Conservation (phyloP, 2,329 filamentous ascomycete genomes). For the Colletotrichum sansevieriae region DNA sequence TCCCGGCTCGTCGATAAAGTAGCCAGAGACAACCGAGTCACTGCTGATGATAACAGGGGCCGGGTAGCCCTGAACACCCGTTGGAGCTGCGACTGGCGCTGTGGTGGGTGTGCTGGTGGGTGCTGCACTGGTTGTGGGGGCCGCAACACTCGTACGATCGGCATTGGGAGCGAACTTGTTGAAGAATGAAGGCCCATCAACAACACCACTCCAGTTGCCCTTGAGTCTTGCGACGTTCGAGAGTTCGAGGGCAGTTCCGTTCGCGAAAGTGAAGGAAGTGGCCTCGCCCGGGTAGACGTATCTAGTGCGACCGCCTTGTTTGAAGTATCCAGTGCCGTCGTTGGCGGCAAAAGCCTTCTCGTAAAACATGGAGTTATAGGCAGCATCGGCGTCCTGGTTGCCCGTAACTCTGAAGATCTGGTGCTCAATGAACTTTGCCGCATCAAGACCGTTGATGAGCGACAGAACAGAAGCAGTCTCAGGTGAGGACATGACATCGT, state of each 20-base stretch:
- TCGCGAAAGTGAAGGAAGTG: slow-evolving; percentile 52
- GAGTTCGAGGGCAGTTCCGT: slow-evolving; percentile 49
- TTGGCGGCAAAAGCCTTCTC: slow-evolving; percentile 43
- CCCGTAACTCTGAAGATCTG: slow-evolving; percentile 38
- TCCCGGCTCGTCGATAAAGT: slow-evolving; percentile 51
- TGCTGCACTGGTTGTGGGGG: neutral
- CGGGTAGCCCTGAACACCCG: slow-evolving; percentile 44
- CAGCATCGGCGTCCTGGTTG: slow-evolving; percentile 46
- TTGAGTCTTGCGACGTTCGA: slow-evolving; percentile 49
- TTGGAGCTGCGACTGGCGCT: neutral
- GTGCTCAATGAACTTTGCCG: slow-evolving; percentile 44
- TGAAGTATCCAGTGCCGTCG: slow-evolving; percentile 47
- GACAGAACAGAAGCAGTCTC: slow-evolving; percentile 43
- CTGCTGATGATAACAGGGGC: slow-evolving; percentile 47
- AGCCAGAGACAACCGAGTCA: slow-evolving; percentile 47
- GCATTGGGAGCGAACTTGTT: slow-evolving; percentile 47
- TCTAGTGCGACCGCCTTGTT: slow-evolving; percentile 46
- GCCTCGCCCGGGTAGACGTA: slow-evolving; percentile 48
- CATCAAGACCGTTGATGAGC: slow-evolving; percentile 46
- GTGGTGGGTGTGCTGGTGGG: neutral
- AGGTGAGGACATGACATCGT: slow-evolving; percentile 48
- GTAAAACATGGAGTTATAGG: slow-evolving; percentile 56
- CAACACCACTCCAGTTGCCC: slow-evolving; percentile 47
- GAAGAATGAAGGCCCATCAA: slow-evolving; percentile 51
- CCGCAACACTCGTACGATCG: neutral